These are phyloP conservation scores for Zychaea mexicana DNA, from an alignment of 371 early-diverging fungal genomes.

Conservation along the genomic window DNA sequence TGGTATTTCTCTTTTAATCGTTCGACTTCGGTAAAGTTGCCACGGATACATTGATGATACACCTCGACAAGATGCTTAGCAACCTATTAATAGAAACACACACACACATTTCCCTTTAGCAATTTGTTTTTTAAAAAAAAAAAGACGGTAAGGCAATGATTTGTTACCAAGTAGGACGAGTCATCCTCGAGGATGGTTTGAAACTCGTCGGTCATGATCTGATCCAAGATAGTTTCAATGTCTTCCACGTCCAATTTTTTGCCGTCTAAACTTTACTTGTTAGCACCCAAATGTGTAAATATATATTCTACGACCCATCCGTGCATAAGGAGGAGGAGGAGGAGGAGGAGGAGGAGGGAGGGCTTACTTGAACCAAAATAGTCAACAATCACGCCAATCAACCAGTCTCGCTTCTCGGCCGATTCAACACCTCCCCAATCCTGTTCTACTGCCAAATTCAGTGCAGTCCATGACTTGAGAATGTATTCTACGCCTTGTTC, in stretches of 20 bases:
- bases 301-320: neutral
- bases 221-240: constrained; percentile 61
- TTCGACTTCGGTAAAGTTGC: constrained; percentile 54
- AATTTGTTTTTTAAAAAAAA: neutral
- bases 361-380: constrained; percentile 68
- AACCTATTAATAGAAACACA: constrained; percentile 24
- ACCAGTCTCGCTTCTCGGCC: constrained; percentile 75
- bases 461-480: constrained; percentile 74
- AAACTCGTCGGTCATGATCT: constrained; percentile 73
- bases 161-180: constrained; percentile 51
- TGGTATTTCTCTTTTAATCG: constrained; percentile 50
- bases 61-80: constrained; percentile 54
- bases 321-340: too few species aligned
- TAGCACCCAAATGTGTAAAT: neutral
- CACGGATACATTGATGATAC: constrained; percentile 56
- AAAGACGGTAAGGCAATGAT: neutral
- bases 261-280: constrained; percentile 43
- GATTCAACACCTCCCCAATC: constrained; percentile 83
- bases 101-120: too few species aligned
- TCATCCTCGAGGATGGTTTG: constrained; percentile 66
- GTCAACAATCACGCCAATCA: constrained; percentile 70
- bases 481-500: constrained; percentile 58
- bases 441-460: constrained; percentile 76
- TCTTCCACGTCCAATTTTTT: constrained; percentile 63
- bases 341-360: neutral